Evolutionary conservation across 176 grass and related monocot genomes (phyloP).

Genomic region (bread wheat (Triticum aestivum)): DNA sequence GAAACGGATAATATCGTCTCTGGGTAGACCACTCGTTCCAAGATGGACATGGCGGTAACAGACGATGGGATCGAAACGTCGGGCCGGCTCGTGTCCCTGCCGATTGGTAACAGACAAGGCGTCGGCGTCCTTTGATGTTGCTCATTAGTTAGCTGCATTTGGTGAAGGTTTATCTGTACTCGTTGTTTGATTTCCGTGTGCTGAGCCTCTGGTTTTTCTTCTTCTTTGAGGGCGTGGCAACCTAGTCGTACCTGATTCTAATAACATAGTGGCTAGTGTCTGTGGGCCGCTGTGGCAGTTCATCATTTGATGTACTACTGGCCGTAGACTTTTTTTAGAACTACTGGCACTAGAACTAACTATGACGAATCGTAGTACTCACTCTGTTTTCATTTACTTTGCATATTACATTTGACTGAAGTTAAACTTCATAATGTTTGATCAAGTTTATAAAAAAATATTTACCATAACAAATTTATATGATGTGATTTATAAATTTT

Average conservation of each 20-base stretch:
- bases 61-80: not conserved
- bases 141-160: not conserved
- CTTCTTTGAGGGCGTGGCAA: too few species aligned
- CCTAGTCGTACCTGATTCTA: too few species aligned
- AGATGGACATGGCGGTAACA: not conserved
- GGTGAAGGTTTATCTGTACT: not conserved
- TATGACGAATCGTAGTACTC: too few species aligned
- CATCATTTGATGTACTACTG: not conserved
- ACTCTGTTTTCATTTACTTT: too few species aligned
- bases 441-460: too few species aligned
- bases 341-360: too few species aligned
- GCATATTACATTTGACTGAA: too few species aligned
- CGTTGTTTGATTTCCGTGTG: constrained; percentile 2
- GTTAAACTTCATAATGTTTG: too few species aligned
- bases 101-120: not conserved
- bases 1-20: not conserved
- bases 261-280: not conserved
- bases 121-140: not conserved
- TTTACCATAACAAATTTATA: too few species aligned
- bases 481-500: too few species aligned
- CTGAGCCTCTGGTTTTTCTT: not conserved
- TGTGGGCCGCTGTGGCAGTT: not conserved
- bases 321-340: too few species aligned
- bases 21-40: not conserved
- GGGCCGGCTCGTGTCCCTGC: not conserved